phyloP scores from a whole-genome alignment of 176 grass and related monocot species.

The Themeda triandra region DNA sequence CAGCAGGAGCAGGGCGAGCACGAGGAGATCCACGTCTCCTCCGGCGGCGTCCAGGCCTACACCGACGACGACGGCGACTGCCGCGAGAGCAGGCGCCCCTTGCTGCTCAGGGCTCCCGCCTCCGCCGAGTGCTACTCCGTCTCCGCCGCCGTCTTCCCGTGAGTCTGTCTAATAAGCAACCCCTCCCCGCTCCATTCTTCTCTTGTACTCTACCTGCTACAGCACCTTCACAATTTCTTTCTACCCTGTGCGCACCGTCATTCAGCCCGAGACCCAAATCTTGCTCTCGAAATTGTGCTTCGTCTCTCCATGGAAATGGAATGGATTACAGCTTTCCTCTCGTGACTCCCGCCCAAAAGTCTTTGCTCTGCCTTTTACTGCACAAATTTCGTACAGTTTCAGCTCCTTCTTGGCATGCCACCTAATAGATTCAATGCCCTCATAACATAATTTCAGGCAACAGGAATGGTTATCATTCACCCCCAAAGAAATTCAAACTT shows the following conservation, averaged over 20 bases:
- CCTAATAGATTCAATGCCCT: background rate
- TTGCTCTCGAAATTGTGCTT: background rate
- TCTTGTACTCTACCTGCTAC: background rate
- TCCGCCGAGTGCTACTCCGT: constrained; percentile 53
- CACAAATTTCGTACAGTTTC: background rate
- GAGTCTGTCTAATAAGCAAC: background rate
- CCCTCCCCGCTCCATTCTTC: background rate
- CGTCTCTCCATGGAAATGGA: background rate
- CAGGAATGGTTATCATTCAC: background rate
- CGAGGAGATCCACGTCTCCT: constrained; percentile 27
- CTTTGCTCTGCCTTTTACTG: background rate
- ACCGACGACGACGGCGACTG: background rate
- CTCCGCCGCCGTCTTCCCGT: constrained; percentile 59
- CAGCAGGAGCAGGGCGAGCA: background rate
- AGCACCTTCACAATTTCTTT: background rate
- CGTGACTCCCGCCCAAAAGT: background rate
- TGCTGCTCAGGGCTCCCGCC: constrained; percentile 25
- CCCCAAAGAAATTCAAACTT: too few relatives aligned
- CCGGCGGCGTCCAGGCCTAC: constrained; percentile 5
- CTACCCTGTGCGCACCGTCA: background rate
- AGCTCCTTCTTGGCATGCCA: background rate
- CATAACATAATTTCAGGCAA: background rate
- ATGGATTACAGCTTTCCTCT: background rate
- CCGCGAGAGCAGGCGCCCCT: constrained; percentile 30
- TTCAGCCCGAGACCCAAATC: background rate